Conservation (phyloP, 495 filamentous ascomycete genomes). For the Rhizodiscina lignyota region DNA sequence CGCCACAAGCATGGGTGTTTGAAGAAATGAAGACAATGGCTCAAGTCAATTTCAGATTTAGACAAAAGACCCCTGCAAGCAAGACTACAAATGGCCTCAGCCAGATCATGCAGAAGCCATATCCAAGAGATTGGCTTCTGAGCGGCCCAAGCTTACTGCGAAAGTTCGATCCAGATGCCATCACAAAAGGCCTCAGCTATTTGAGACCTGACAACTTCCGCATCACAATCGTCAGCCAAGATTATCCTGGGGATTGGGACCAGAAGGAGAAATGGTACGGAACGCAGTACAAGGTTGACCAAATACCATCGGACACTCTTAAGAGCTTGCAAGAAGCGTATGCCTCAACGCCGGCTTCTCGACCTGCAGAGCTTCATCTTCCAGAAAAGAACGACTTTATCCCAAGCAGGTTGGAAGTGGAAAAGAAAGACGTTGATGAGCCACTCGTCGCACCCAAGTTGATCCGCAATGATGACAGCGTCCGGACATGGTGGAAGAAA, state of each 20-base stretch:
- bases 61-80: conserved; percentile 78
- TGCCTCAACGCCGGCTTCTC: conserved; percentile 33
- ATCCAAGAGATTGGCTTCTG: conserved; percentile 73
- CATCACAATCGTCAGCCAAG: conserved; percentile 62
- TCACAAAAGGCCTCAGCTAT: conserved; percentile 57
- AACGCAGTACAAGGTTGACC: conserved; percentile 77
- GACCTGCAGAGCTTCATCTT: conserved; percentile 60
- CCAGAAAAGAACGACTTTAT: conserved; percentile 95
- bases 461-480: conserved; percentile 68
- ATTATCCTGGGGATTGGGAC: conserved; percentile 72
- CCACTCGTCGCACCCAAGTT: conserved; percentile 63
- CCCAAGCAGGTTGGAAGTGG: conserved; percentile 80
- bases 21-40: conserved; percentile 78
- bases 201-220: conserved; percentile 82
- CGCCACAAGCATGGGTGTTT: conserved; percentile 84
- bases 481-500: conserved; percentile 96
- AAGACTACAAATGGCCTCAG: conserved; percentile 73
- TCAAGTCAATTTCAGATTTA: conserved; percentile 88
- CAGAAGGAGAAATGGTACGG: conserved; percentile 95
- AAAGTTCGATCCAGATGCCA: conserved; percentile 59
- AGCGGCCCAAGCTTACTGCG: conserved; percentile 56
- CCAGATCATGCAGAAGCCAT: conserved; percentile 73
- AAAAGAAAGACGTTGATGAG: conserved; percentile 72
- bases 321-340: conserved; percentile 47
- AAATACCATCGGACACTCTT: conserved; percentile 63